Evolutionary conservation across 192 early-diverging fungal species (phyloP).

Genomic region (Gigaspora rosea): DNA sequence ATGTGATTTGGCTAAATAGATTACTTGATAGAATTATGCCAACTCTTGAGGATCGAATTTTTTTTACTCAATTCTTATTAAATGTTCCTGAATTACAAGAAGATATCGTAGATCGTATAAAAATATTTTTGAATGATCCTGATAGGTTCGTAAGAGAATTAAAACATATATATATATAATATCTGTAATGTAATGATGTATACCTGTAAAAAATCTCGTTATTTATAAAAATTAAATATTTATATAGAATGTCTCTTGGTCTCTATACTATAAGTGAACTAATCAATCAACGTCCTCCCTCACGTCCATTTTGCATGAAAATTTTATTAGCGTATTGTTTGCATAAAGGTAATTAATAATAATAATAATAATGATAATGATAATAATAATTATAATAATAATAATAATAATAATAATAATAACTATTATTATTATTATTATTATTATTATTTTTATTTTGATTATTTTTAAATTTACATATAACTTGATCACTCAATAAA

Average conservation of each 20-base stretch:
- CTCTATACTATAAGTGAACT: conserved; percentile 61
- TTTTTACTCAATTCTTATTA: conserved; percentile 69
- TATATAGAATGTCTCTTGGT: conserved; percentile 19
- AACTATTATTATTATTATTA: too few relatives aligned
- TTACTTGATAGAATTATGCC: conserved; percentile 41
- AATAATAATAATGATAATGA: too few relatives aligned
- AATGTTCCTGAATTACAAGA: conserved; percentile 74
- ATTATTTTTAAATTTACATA: too few relatives aligned
- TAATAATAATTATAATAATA: too few relatives aligned
- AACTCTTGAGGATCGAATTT: conserved; percentile 66
- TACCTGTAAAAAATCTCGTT: background rate
- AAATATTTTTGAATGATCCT: conserved; percentile 66
- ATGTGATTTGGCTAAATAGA: conserved; percentile 40
- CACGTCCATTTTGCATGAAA: conserved; percentile 53
- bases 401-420: too few relatives aligned
- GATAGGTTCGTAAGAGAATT: conserved; percentile 35
- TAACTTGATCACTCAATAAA: too few relatives aligned
- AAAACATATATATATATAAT: background rate
- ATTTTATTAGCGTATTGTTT: conserved; percentile 58
- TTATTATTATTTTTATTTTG: too few relatives aligned
- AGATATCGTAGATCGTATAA: conserved; percentile 61
- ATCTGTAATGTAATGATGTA: background rate
- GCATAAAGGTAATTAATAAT: conserved; percentile 51
- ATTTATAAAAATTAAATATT: background rate
- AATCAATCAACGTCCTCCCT: conserved; percentile 55